phyloP scores from a whole-genome alignment of 306 rosid genomes.

The Trichosanthes cucumerina region DNA sequence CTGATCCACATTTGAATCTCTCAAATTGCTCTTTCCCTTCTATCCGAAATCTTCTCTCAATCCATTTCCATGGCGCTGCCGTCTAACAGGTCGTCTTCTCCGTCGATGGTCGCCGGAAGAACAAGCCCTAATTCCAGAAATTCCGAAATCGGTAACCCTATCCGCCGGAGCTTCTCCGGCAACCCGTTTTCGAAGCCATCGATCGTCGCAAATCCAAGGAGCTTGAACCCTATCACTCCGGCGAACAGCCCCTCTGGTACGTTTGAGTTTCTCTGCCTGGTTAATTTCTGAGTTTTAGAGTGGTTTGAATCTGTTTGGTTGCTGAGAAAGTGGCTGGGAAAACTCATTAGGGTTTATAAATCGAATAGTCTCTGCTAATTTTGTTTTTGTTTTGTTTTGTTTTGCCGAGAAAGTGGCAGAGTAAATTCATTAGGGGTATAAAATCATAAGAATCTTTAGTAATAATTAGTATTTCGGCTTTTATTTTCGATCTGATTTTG shows the following conservation, averaged over 20 bases:
- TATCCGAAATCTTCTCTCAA: neutral
- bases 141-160: constrained; percentile 44
- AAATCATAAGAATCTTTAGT: neutral
- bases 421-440: neutral
- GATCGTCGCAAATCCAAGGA: constrained; percentile 26
- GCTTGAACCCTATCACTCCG: constrained; percentile 45
- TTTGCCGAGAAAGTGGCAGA: constrained; percentile 13
- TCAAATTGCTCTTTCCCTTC: neutral
- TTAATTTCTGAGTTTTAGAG: neutral
- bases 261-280: neutral
- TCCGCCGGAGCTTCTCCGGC: constrained; percentile 63
- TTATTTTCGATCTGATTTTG: neutral
- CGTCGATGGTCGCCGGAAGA: constrained; percentile 26
- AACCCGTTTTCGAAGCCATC: constrained; percentile 64
- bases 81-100: constrained; percentile 33
- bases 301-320: constrained; percentile 16
- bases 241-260: constrained; percentile 65
- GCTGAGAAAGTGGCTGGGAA: constrained; percentile 13
- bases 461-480: neutral
- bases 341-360: neutral
- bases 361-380: neutral
- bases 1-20: neutral
- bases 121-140: constrained; percentile 43
- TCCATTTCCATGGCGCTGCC: constrained; percentile 27
- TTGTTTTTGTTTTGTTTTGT: constrained; percentile 15